phyloP scores from a whole-genome alignment of 169 alveolate species.

The Cryptosporidium bovis region DNA sequence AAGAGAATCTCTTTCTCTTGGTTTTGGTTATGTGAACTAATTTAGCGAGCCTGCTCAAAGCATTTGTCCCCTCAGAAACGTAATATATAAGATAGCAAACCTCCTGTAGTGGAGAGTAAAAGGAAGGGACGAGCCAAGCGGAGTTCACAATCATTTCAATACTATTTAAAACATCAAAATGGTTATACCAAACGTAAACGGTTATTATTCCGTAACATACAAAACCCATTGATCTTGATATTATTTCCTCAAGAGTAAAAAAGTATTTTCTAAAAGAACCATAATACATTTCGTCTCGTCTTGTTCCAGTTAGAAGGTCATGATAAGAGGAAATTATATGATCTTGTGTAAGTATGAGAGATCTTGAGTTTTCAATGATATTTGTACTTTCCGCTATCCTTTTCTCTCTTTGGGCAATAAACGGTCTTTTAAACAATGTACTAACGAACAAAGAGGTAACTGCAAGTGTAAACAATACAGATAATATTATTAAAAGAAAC shows the following conservation, averaged over 20 bases:
- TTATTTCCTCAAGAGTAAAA: slow-evolving; percentile 52
- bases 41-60: slow-evolving; percentile 38
- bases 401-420: slow-evolving; percentile 62
- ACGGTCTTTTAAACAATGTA: slow-evolving; percentile 56
- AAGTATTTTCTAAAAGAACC: slow-evolving; percentile 68
- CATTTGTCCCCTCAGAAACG: slow-evolving; percentile 65
- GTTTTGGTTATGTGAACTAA: slow-evolving; percentile 29
- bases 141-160: slow-evolving; percentile 60
- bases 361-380: slow-evolving; percentile 40
- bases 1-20: neutral
- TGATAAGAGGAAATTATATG: slow-evolving; percentile 32
- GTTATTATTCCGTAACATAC: slow-evolving; percentile 47
- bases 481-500: slow-evolving; percentile 9
- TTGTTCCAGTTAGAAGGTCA: slow-evolving; percentile 10
- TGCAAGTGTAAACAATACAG: slow-evolving; percentile 15
- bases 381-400: slow-evolving; percentile 58
- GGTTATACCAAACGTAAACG: slow-evolving; percentile 49
- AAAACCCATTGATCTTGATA: slow-evolving; percentile 59
- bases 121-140: slow-evolving; percentile 65
- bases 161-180: slow-evolving; percentile 26
- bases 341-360: slow-evolving; percentile 64
- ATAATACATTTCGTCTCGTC: slow-evolving; percentile 55
- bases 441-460: slow-evolving; percentile 30
- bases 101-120: slow-evolving; percentile 60
- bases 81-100: slow-evolving; percentile 49